Conservation (phyloP, 257 asterid genomes). For the Petunia secreta region DNA sequence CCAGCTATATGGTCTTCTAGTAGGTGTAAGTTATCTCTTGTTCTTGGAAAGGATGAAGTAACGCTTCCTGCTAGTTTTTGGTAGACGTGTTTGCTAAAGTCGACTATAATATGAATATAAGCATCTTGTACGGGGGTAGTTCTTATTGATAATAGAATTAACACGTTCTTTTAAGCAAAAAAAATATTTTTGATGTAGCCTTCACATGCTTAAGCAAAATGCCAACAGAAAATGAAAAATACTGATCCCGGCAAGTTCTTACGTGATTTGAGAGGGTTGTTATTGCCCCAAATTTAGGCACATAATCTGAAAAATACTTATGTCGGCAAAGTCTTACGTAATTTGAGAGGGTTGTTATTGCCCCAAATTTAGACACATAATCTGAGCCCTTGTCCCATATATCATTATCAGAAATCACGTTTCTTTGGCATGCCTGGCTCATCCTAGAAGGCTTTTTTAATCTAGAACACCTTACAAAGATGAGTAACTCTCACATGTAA, state of each 20-base stretch:
- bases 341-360: neutral
- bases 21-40: neutral
- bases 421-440: neutral
- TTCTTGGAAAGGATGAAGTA: neutral
- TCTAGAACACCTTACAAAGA: neutral
- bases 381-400: neutral
- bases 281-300: neutral
- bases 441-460: neutral
- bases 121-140: neutral
- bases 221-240: constrained; percentile 10
- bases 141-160: neutral
- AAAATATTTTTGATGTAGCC: neutral
- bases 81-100: neutral
- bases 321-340: neutral
- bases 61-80: neutral
- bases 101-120: neutral
- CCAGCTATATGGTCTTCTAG: neutral
- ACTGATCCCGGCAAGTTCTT: neutral
- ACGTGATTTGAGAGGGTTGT: neutral
- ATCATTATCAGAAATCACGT: neutral
- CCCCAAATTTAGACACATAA: neutral
- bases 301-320: neutral
- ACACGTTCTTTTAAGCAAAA: neutral
- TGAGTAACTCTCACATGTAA: neutral
- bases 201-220: neutral